These are phyloP conservation scores for Jackrogersella multiformis DNA, from an alignment of 495 filamentous ascomycete species.

Conservation along the genomic window DNA sequence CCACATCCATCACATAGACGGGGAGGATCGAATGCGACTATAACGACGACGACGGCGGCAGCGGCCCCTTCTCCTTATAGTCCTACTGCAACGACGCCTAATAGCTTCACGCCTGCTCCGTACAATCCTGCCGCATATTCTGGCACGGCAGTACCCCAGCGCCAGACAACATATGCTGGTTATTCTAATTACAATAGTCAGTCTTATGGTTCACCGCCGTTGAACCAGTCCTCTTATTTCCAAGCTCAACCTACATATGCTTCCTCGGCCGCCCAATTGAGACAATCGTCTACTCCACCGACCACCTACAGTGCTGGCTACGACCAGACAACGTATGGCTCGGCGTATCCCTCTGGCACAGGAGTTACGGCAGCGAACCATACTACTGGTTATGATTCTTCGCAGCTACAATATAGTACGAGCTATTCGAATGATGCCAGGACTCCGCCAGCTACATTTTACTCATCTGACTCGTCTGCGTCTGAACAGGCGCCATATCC, in stretches of 20 bases:
- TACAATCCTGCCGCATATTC: conserved; percentile 64
- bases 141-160: conserved; percentile 50
- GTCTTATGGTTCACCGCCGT: conserved; percentile 50
- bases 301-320: conserved; percentile 44
- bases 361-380: conserved; percentile 19
- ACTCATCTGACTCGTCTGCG: conserved; percentile 43
- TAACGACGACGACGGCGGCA: too few species aligned
- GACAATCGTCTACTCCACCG: conserved; percentile 47
- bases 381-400: conserved; percentile 32
- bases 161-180: conserved; percentile 55
- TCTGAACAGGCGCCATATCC: conserved; percentile 58
- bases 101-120: conserved; percentile 49
- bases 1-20: conserved; percentile 51
- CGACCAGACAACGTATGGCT: conserved; percentile 47
- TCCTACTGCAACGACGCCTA: conserved; percentile 34
- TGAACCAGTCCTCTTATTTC: conserved; percentile 50
- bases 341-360: conserved; percentile 44
- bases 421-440: conserved; percentile 32
- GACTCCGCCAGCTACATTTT: conserved; percentile 43
- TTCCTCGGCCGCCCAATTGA: conserved; percentile 43
- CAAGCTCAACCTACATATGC: conserved; percentile 46
- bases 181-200: conserved; percentile 53
- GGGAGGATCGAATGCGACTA: conserved; percentile 30
- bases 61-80: conserved; percentile 36
- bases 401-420: conserved; percentile 34